Evolutionary conservation across 2,329 filamentous ascomycete genomes (phyloP).

Genomic region (Talaromyces sp.): DNA sequence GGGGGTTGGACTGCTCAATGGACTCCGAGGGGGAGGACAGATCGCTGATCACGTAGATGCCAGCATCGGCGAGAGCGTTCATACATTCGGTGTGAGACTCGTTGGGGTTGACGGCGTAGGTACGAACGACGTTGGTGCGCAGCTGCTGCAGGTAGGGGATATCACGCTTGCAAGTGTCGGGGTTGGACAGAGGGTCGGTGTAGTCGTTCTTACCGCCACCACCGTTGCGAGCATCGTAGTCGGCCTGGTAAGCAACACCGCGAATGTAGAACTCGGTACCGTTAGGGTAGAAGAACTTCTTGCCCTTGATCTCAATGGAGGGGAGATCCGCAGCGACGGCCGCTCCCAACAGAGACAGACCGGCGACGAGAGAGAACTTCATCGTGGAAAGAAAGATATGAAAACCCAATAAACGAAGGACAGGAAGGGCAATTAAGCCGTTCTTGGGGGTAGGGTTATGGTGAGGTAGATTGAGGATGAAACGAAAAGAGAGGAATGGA

Average conservation of each 20-base stretch:
- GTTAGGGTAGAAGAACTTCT: constrained; percentile 88
- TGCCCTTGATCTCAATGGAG: constrained; percentile 67
- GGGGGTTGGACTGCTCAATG: constrained; percentile 78
- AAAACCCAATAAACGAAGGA: constrained; percentile 7
- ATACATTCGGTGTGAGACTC: constrained; percentile 82
- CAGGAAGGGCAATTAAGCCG: constrained; percentile 5
- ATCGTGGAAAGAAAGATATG: constrained; percentile 45
- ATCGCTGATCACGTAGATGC: constrained; percentile 95
- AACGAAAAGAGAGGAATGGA: constrained; percentile 15
- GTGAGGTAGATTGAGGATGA: background rate
- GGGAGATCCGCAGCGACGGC: constrained; percentile 58
- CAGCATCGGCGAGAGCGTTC: constrained; percentile 75
- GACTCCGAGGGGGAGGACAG: constrained; percentile 78
- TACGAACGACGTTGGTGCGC: constrained; percentile 89
- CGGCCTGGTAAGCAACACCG: constrained; percentile 90
- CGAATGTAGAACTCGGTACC: constrained; percentile 80
- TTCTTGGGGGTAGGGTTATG: background rate
- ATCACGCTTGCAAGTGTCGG: constrained; percentile 75
- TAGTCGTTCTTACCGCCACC: constrained; percentile 56
- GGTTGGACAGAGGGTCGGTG: constrained; percentile 79
- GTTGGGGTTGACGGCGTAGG: constrained; percentile 86
- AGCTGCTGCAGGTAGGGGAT: constrained; percentile 78
- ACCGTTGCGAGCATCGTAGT: constrained; percentile 55
- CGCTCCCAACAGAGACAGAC: constrained; percentile 55
- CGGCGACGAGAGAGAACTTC: constrained; percentile 57